A percentile compares a stretch with the other conserved stretches of the same genome.
These are phyloP conservation scores for Phaseolus coccineus DNA, from an alignment of 331 rosid genomes.

Conservation along the genomic window DNA sequence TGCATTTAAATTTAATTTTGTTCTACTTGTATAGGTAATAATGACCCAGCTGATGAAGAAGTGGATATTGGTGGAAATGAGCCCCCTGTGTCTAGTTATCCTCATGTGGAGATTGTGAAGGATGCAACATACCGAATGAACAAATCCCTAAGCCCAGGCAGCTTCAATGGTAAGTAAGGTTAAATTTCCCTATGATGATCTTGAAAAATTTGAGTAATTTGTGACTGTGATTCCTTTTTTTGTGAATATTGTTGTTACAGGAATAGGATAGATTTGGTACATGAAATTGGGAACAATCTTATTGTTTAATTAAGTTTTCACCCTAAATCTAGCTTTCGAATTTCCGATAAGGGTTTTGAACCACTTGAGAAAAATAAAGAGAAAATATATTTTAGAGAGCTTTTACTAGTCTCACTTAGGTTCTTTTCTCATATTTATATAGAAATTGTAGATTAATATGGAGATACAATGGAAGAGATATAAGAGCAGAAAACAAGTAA, in stretches of 20 bases:
- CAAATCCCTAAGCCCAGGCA: constrained; percentile 54
- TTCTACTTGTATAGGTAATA: constrained; percentile 61
- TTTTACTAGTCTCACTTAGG: too few species aligned
- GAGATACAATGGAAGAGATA: too few species aligned
- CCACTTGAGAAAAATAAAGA: too few species aligned
- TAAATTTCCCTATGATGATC: constrained; percentile 27
- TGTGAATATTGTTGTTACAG: constrained; percentile 21
- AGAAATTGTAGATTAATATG: too few species aligned
- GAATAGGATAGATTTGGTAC: constrained; percentile 33
- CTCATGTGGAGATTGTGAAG: constrained; percentile 65
- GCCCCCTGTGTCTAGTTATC: constrained; percentile 77
- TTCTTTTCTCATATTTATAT: too few species aligned
- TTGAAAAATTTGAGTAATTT: constrained; percentile 1
- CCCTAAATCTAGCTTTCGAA: constrained; percentile 27
- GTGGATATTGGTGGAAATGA: constrained; percentile 80
- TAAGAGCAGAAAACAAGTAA: too few species aligned
- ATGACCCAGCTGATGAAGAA: constrained; percentile 75
- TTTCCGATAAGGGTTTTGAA: background rate
- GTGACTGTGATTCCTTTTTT: background rate
- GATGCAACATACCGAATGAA: constrained; percentile 47
- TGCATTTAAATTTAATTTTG: constrained; percentile 17
- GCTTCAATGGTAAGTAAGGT: constrained; percentile 49
- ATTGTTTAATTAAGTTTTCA: constrained; percentile 8
- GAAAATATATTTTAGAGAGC: too few species aligned
- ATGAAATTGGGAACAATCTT: constrained; percentile 10